A percentile compares a stretch with the other conserved stretches of the same genome.
phyloP scores from a whole-genome alignment of 352 stramenopile species.

The Phytophthora pluvialis region DNA sequence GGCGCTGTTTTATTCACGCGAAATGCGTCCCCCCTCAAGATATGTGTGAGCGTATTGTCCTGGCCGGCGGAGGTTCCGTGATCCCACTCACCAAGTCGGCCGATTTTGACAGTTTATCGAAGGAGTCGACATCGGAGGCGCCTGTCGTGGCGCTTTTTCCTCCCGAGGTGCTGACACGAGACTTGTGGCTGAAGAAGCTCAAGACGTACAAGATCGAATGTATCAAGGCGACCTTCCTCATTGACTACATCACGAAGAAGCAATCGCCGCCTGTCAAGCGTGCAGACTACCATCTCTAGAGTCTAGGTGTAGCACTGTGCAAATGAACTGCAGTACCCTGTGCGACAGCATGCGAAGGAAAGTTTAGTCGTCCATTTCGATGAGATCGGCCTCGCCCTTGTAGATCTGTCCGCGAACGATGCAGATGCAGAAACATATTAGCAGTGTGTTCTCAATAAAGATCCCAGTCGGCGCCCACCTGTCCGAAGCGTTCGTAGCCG shows the following conservation, averaged over 20 bases:
- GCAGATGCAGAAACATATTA: constrained; percentile 29
- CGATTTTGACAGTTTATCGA: constrained; percentile 47
- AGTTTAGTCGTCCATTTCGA: constrained; percentile 42
- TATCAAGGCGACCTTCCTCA: constrained; percentile 82
- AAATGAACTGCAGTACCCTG: constrained; percentile 2
- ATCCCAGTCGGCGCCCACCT: constrained; percentile 37
- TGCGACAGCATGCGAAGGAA: background rate
- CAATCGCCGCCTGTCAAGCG: constrained; percentile 58
- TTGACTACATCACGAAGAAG: constrained; percentile 89
- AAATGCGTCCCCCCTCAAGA: constrained; percentile 76
- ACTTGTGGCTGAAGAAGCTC: constrained; percentile 81
- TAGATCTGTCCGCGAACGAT: constrained; percentile 47
- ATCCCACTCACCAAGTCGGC: constrained; percentile 64
- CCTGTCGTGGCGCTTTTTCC: constrained; percentile 71
- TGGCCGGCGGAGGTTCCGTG: constrained; percentile 60
- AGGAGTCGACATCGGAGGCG: constrained; percentile 43
- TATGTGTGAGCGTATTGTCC: constrained; percentile 84
- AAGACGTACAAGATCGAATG: constrained; percentile 66
- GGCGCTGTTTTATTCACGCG: constrained; percentile 77
- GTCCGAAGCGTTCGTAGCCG: constrained; percentile 72
- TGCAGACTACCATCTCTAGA: constrained; percentile 62
- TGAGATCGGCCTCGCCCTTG: constrained; percentile 52
- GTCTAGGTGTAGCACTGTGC: constrained; percentile 2
- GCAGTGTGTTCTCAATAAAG: constrained; percentile 3
- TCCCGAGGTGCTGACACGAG: constrained; percentile 55